These are phyloP conservation scores for Botryotinia calthae DNA, from an alignment of 2,329 filamentous ascomycete species.

Conservation along the genomic window DNA sequence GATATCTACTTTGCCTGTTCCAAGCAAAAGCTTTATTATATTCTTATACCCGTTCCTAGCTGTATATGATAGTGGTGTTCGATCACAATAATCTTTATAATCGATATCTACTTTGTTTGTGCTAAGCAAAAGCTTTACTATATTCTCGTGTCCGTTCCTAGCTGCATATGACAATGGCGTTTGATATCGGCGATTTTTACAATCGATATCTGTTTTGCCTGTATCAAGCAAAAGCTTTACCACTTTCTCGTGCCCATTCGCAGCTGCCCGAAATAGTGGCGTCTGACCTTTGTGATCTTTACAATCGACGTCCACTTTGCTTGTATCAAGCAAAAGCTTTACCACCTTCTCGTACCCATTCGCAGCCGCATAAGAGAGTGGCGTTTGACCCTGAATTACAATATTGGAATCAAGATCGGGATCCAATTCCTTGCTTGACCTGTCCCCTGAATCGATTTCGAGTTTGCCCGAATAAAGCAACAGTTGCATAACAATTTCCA, in stretches of 20 bases:
- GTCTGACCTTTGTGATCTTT: background rate
- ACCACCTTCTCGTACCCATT: background rate
- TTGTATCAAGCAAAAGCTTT: background rate
- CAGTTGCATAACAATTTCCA: background rate
- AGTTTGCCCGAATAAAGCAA: background rate
- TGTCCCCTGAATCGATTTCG: background rate
- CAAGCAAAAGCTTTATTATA: background rate
- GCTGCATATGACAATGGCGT: no score
- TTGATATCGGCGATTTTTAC: rapidly evolving
- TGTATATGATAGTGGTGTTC: background rate
- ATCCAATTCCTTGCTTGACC: rapidly evolving
- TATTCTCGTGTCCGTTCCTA: rapidly evolving
- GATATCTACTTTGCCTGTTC: background rate
- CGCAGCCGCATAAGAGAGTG: background rate
- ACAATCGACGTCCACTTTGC: background rate
- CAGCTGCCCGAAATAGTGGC: background rate
- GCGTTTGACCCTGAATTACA: background rate
- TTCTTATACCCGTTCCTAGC: background rate
- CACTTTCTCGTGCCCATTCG: background rate
- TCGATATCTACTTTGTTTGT: background rate
- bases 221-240: background rate
- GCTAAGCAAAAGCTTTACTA: background rate
- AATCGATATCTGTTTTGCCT: background rate
- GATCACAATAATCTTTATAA: background rate
- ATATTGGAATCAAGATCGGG: rapidly evolving